Conservation (phyloP, 1,284 basidiomycete species). For the Pyrrhoderma lamaoense region DNA sequence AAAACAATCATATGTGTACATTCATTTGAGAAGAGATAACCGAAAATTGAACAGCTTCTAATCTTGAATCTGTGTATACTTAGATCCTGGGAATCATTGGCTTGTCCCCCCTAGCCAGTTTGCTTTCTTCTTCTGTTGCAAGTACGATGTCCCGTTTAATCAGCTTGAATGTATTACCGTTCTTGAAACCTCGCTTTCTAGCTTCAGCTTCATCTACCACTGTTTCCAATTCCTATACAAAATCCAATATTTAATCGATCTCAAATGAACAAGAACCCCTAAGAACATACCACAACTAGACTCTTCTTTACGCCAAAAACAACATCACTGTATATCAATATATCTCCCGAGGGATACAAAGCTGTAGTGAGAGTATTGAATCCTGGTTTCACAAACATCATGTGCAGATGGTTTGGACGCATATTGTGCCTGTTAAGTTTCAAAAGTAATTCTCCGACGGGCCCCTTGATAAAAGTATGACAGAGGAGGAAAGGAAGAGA, state of each 20-base stretch:
- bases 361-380: conserved; percentile 70
- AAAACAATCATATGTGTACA: no score
- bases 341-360: conserved; percentile 67
- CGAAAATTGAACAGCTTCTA: no score
- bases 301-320: conserved; percentile 77
- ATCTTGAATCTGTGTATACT: no score
- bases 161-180: conserved; percentile 52
- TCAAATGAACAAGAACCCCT: not conserved
- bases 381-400: conserved; percentile 63
- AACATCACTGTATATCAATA: conserved; percentile 57
- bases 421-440: conserved; percentile 64
- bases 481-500: not conserved
- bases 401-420: conserved; percentile 75
- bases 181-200: conserved; percentile 53
- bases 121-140: conserved; percentile 44
- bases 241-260: not conserved
- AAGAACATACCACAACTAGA: conserved; percentile 43
- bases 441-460: conserved; percentile 60
- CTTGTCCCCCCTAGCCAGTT: conserved; percentile 19
- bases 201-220: conserved; percentile 48
- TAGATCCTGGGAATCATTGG: no score
- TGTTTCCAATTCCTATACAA: conserved; percentile 38
- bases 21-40: no score
- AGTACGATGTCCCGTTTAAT: conserved; percentile 57
- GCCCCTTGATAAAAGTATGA: conserved; percentile 51